Percentiles rank a stretch among this genome's conserved stretches.
Conservation (phyloP, 768 basidiomycete genomes). For the Stropharia rugosoannulata region DNA sequence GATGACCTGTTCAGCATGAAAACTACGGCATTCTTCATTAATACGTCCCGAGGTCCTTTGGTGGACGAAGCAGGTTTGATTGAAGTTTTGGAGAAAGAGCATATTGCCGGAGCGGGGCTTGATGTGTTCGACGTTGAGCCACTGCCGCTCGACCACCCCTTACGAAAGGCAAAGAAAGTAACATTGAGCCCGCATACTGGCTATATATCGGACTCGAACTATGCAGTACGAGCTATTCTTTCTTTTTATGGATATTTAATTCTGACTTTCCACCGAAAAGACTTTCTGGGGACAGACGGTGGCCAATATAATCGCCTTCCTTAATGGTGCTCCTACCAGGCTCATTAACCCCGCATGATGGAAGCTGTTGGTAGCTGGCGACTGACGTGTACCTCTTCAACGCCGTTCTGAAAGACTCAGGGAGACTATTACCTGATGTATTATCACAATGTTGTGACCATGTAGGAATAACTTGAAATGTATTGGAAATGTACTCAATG, state of each 20-base stretch:
- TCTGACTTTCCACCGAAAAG: slow-evolving; percentile 22
- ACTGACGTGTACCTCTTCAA: background rate
- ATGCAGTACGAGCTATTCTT: slow-evolving; percentile 34
- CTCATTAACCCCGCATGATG: background rate
- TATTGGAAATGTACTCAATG: too few relatives aligned
- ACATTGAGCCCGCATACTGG: slow-evolving; percentile 63
- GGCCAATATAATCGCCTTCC: slow-evolving; percentile 55
- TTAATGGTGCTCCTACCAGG: slow-evolving; percentile 37
- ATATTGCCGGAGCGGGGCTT: slow-evolving; percentile 58
- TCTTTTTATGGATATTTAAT: background rate
- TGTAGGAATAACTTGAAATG: too few relatives aligned
- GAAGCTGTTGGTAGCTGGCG: background rate
- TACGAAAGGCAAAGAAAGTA: slow-evolving; percentile 51
- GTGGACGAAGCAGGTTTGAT: slow-evolving; percentile 60
- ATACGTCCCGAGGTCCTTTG: slow-evolving; percentile 65
- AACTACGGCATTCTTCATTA: slow-evolving; percentile 57
- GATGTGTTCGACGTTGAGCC: slow-evolving; percentile 72
- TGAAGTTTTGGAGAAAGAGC: slow-evolving; percentile 40
- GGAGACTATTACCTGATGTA: too few relatives aligned
- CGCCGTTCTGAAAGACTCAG: too few relatives aligned
- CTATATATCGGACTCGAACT: slow-evolving; percentile 52
- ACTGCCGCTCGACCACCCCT: slow-evolving; percentile 54
- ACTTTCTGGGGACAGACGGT: slow-evolving; percentile 54
- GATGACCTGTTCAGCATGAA: slow-evolving; percentile 56
- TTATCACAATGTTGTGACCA: too few relatives aligned